phyloP scores from a whole-genome alignment of 78 protist species.

The Dictyostelium intermedium region DNA sequence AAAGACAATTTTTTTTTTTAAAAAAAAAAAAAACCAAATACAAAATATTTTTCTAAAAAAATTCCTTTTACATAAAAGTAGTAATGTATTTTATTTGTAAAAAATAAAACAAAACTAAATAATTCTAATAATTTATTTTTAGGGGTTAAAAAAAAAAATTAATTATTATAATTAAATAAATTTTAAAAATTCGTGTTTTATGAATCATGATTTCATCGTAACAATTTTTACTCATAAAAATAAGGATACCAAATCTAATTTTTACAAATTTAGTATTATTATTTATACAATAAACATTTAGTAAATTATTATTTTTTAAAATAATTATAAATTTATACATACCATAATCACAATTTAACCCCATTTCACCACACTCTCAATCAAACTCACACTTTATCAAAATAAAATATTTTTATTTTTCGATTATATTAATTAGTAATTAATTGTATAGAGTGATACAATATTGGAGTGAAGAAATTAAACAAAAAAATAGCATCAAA shows the following conservation, averaged over 20 bases:
- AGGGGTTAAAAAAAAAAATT: not conserved
- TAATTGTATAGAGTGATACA: not conserved
- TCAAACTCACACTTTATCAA: no score
- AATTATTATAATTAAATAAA: not conserved
- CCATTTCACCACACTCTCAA: no score
- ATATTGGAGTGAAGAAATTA: not conserved
- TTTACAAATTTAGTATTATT: not conserved
- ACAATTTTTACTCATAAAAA: not conserved
- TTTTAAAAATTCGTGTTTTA: not conserved
- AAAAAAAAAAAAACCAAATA: no score
- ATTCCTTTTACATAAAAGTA: no score
- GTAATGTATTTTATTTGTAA: not conserved
- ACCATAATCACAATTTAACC: no score
- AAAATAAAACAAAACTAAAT: no score
- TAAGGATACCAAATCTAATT: not conserved
- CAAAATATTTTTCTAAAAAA: no score
- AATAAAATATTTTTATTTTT: not conserved
- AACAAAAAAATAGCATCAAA: not conserved
- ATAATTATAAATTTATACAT: no score
- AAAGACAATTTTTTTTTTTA: no score
- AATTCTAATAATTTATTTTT: no score
- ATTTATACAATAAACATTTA: no score
- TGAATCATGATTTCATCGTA: not conserved
- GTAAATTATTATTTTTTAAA: no score
- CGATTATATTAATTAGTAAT: not conserved